Base-by-base conservation (phyloP, 495 filamentous ascomycete species). In the Annulohypoxylon moriforme region DNA sequence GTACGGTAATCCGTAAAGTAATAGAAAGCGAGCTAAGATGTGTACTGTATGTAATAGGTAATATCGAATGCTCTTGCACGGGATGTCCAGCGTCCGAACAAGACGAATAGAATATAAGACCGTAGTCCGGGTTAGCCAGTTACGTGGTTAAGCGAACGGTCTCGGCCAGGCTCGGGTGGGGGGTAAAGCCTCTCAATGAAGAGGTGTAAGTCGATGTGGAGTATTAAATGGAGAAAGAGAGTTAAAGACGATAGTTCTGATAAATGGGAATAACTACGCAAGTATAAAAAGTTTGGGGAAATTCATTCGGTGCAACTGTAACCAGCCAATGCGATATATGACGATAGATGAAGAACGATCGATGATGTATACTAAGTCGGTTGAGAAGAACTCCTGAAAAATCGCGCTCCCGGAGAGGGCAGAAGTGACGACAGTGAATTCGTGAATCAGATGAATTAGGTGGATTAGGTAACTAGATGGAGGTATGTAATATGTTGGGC, bases 71-170 rank as follows among this genome's bases (percentile, higher is more conserved):
- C 38, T 44, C 50, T 67, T 61, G 64, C 53, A 65, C 49, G 60
- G 57, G 49, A 68, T 63, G 66, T 44, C 71, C 65, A 73, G 66
- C 71, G 49, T 67, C 71, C 66, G 57, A 66, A 55, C 40, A 60
- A 66, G 66, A 61, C 65, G 60, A 73, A 60, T 73, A 61, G 57
- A 66, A 73, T 59, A 46, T 7, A 52, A 46, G 24, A 63, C 20
- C 40, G 49, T 29, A 50, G 46, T 24, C 24, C 5, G 49, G 27
- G 44, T 55, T 49, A 56, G 38, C 49, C 62, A 56, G 59, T 58
- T 64, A 47, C 38, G 60, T 44, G 55, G 16, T 65, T 38, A 52
- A 60, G 61, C 42, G 56, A 67, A 59, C 31, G 65, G 65, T 68
- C 64, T 61, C 49, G 64, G 60, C 61, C 66, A 68, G 58, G 31